Evolutionary conservation across 345 rosid genomes (phyloP).

Genomic region (Populus ilicifolia): DNA sequence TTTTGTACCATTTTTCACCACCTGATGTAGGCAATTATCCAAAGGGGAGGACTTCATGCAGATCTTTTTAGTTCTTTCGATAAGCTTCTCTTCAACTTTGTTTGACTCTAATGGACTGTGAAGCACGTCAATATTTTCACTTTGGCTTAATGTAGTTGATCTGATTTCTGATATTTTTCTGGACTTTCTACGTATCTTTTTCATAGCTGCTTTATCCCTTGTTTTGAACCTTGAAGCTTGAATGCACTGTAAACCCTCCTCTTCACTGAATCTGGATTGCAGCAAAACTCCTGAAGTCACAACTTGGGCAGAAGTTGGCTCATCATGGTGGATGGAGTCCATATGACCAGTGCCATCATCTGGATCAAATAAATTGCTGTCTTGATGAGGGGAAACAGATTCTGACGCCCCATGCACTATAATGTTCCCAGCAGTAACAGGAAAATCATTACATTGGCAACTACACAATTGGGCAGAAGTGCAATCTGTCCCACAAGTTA

Average conservation of each 20-base stretch:
- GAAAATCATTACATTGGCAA: slow-evolving; percentile 17
- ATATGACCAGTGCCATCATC: slow-evolving; percentile 5
- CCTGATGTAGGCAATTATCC: slow-evolving; percentile 22
- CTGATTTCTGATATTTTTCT: slow-evolving; percentile 62
- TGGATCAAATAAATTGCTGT: slow-evolving; percentile 27
- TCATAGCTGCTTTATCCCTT: slow-evolving; percentile 35
- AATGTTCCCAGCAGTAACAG: slow-evolving; percentile 24
- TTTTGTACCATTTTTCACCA: slow-evolving; percentile 28
- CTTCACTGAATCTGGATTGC: slow-evolving; percentile 30
- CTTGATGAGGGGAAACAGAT: slow-evolving; percentile 34
- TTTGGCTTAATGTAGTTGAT: slow-evolving; percentile 35
- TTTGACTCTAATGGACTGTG: slow-evolving; percentile 29
- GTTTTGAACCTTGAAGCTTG: slow-evolving; percentile 32
- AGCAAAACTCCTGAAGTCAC: slow-evolving; percentile 18
- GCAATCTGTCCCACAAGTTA: slow-evolving; percentile 27
- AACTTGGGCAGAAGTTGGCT: slow-evolving; percentile 9
- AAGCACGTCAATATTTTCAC: slow-evolving; percentile 21
- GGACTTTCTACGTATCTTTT: slow-evolving; percentile 61
- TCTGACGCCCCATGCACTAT: slow-evolving; percentile 21
- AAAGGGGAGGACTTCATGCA: slow-evolving; percentile 16
- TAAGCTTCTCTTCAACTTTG: slow-evolving; percentile 25
- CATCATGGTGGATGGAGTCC: slow-evolving; percentile 8
- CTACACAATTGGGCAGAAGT: slow-evolving; percentile 22
- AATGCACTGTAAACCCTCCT: slow-evolving; percentile 33
- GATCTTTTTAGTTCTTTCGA: slow-evolving; percentile 16